These are phyloP conservation scores for Echites panduratus DNA, from an alignment of 257 asterid species.

Conservation along the genomic window DNA sequence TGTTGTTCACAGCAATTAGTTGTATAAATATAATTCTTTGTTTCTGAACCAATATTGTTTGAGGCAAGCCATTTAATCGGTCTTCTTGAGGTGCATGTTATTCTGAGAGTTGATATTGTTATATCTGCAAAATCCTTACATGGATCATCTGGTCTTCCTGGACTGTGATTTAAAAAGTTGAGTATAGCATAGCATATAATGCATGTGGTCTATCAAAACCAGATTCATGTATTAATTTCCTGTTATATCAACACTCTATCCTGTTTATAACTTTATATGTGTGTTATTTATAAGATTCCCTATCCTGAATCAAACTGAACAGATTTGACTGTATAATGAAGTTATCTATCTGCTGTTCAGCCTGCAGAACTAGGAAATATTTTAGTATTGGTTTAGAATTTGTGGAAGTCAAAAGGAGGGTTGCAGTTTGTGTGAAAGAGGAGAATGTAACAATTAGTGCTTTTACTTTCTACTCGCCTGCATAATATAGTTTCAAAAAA, in stretches of 20 bases:
- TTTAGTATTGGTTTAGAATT: neutral
- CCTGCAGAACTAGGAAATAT: neutral
- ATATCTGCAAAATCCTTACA: no score
- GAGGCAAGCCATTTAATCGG: neutral
- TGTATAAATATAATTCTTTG: neutral
- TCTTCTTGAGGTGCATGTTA: neutral
- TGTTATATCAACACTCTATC: neutral
- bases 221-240: no score
- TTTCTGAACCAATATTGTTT: neutral
- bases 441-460: neutral
- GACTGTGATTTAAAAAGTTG: no score
- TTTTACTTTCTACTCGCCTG: neutral
- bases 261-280: neutral
- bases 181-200: no score
- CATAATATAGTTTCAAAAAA: no score
- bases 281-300: neutral
- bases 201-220: no score
- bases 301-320: neutral
- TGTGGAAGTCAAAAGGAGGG: neutral
- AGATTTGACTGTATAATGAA: neutral
- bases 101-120: neutral
- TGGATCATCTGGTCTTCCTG: no score
- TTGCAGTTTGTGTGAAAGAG: neutral
- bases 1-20: neutral
- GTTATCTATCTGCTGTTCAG: neutral